Conservation (phyloP, 2,329 filamentous ascomycete species). For the Neofusicoccum umdonicola region DNA sequence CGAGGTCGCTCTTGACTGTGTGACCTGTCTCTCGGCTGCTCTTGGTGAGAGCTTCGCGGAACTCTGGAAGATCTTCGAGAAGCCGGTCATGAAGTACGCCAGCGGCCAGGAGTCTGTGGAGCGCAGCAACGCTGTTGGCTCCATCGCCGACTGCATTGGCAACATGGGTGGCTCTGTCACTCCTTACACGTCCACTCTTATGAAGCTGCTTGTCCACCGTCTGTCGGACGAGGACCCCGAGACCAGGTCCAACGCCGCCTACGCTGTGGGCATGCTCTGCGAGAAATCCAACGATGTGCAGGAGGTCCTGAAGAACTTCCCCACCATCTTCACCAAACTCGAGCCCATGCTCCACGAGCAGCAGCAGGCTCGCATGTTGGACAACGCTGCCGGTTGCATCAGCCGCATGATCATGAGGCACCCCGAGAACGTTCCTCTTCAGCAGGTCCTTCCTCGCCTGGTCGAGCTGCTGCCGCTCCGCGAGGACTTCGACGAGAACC, state of each 20-base stretch:
- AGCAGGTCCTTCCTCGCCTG: constrained; percentile 77
- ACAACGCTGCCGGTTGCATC: constrained; percentile 91
- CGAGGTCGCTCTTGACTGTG: constrained; percentile 88
- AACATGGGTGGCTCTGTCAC: constrained; percentile 81
- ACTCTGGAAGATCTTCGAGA: constrained; percentile 95
- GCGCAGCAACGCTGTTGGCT: constrained; percentile 84
- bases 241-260: constrained; percentile 93
- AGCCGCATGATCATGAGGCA: constrained; percentile 89
- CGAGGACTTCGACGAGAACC: constrained; percentile 96
- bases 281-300: constrained; percentile 73
- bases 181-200: constrained; percentile 71
- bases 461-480: constrained; percentile 78
- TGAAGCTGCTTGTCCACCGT: constrained; percentile 80
- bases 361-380: constrained; percentile 77
- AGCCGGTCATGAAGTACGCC: constrained; percentile 83
- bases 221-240: constrained; percentile 86
- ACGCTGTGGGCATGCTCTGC: constrained; percentile 81
- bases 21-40: constrained; percentile 78
- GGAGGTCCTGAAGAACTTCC: constrained; percentile 72
- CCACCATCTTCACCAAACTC: constrained; percentile 76
- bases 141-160: constrained; percentile 85
- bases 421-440: constrained; percentile 75
- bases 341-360: constrained; percentile 78
- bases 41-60: constrained; percentile 79
- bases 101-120: constrained; percentile 83